Conservation (phyloP, 805 yeast genomes). For the Candida ascalaphidarum region DNA sequence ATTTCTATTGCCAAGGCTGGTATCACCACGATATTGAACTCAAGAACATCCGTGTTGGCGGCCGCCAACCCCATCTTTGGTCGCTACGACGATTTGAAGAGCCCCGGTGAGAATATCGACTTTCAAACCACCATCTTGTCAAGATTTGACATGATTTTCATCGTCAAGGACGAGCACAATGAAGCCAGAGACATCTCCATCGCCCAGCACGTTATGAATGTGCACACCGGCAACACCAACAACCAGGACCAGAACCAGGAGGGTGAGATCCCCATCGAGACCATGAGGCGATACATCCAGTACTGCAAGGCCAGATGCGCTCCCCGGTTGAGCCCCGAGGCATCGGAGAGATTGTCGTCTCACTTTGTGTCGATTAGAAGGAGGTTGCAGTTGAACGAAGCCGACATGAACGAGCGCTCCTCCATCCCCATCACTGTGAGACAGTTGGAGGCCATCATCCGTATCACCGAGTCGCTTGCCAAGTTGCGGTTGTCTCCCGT, state of each 20-base stretch:
- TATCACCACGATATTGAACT: conserved; percentile 91
- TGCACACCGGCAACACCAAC: conserved; percentile 70
- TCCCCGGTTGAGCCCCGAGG: conserved; percentile 82
- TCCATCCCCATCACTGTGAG: conserved; percentile 96
- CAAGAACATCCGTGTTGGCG: conserved; percentile 93
- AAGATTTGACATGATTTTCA: conserved; percentile 97
- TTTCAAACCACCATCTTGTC: conserved; percentile 95
- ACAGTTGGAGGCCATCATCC: conserved; percentile 93
- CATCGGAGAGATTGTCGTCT: conserved; percentile 82
- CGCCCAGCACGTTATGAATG: conserved; percentile 91
- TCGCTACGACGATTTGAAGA: conserved; percentile 88
- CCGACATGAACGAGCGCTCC: conserved; percentile 77
- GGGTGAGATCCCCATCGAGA: conserved; percentile 83
- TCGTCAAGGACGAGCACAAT: conserved; percentile 92
- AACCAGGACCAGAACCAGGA: conserved; percentile 40
- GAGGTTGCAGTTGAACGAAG: conserved; percentile 72
- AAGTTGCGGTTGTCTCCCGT: conserved; percentile 75
- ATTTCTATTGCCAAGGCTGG: conserved; percentile 99
- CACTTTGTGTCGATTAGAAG: conserved; percentile 89
- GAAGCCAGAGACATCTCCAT: conserved; percentile 77
- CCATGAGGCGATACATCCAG: conserved; percentile 86
- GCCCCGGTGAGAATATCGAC: conserved; percentile 97
- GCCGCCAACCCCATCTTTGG: conserved; percentile 98
- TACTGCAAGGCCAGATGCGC: conserved; percentile 89
- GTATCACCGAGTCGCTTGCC: conserved; percentile 92